Evolutionary conservation across 306 rosid genomes (phyloP), one percentile per base, ranked within the genome.

Genomic region (Trifolium dubium): DNA sequence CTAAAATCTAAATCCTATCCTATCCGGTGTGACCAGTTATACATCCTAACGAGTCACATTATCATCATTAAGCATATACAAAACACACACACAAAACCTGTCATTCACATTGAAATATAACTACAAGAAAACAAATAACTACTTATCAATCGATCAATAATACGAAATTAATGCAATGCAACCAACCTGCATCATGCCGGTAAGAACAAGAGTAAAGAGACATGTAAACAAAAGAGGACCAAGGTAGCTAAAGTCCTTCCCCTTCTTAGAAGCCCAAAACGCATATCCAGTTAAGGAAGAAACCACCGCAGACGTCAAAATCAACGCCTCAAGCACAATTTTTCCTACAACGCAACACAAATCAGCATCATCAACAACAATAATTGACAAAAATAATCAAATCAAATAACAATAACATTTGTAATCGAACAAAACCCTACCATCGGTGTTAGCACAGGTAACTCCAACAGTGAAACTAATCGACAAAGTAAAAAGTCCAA

Each of bases 181-280:
- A 58, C 62, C 8, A 55, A 91, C 98, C 98, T 91, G 98, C 84
- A 93, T 88, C 83, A 94, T 83, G 78, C 98, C 80, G 14, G 90
- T 83, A 6, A 89, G 59, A 46, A 94, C 34, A 64, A 94, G 89
- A 67, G 88, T 71, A 51, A 86, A 72, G 75, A 94, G 96, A 56
- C 89, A 78, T 17, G 98, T 85, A 75, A 91, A 94, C 82, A 94
- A 81, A n/a, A 94, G 72, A 31, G 98, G 97, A 72, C 95, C 97
- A 31, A 94, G 96, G 85, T 80, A 94, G 87, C 96, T 94, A 83
- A 94, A 94, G 79, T 94, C 98, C 85, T 94, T 94, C 84, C 98
- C 98, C 91, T 87, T 91, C 95, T 87, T 94, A 7, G 98, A 84
- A 50, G 98, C 98, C 96, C 96, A 94, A 84, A 94, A 94, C 58